Base-by-base conservation (phyloP, 805 yeast species). In the Yueomyces sinensis region DNA sequence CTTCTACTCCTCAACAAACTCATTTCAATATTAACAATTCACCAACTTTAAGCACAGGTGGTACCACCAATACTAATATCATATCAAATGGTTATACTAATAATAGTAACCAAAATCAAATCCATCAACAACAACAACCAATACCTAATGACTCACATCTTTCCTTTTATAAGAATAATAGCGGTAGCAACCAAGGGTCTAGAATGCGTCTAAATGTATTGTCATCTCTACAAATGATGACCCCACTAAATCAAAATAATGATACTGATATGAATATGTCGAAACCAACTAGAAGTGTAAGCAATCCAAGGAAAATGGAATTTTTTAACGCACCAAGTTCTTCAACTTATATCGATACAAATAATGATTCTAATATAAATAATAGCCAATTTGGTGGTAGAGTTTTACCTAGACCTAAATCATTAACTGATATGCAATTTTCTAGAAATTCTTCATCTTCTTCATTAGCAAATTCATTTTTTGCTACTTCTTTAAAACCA, bases 151-250 rank as follows among this genome's bases (percentile, higher is more conserved):
- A 17, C 17, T 11, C 4, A 14, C 17, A n/a, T n/a, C n/a, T n/a
- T n/a, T n/a, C n/a, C n/a, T n/a, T n/a, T n/a, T n/a, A n/a, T n/a
- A 13, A 27, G 13, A n/a, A n/a, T 17, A 18, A 24, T n/a, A 34
- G 14, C 17, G 15, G 25, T 23, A 42, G 42, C 22, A 40, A 37
- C 20, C 41, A 37, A 32, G 38, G 35, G 34, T 42, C 47, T 33
- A 42, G 47, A 33, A 29, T 38, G 17, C 41, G 54, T 19, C 40
- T 63, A 15, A 61, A 54, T 40, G 63, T 68, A 1, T 44, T 68
- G 17, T 60, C 72, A 0, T 66, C 80, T 3, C 52, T 76, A 35
- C 81, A 75, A 48, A 62, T 76, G 47, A 71, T 75, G 77, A 75
- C 80, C 0, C 81, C 79, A 6, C 47, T 73, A 19, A 51, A 63